phyloP scores from a whole-genome alignment of 108 stramenopile species.

The Phaeodactylum tricornutum region DNA sequence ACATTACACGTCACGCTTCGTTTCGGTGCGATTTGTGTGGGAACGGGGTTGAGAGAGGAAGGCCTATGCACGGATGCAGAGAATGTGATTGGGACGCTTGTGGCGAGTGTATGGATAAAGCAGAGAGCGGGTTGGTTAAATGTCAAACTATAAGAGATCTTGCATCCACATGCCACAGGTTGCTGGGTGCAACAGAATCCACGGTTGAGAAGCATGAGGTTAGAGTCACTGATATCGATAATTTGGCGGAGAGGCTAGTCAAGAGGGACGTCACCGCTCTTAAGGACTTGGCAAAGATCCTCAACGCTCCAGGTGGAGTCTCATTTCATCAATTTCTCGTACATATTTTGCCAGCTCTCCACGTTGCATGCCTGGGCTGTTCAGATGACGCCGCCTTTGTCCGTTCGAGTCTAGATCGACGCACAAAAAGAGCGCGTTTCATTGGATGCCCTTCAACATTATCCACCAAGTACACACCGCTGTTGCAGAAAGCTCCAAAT shows the following conservation, averaged over 20 bases:
- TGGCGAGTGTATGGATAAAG: constrained; percentile 32
- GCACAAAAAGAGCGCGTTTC: too few species aligned
- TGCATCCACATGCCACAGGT: constrained; percentile 9
- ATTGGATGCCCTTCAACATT: too few species aligned
- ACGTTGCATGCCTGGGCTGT: constrained; percentile 13
- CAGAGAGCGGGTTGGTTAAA: constrained; percentile 33
- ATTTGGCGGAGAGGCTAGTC: constrained; percentile 1
- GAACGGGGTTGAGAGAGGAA: constrained; percentile 32
- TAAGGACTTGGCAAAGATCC: constrained; percentile 13
- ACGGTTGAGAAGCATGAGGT: constrained; percentile 5
- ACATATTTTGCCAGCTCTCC: constrained; percentile 31
- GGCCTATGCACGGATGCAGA: constrained; percentile 41
- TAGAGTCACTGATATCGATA: constrained; percentile 1
- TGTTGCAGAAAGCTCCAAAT: too few species aligned
- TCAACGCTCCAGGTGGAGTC: constrained; percentile 10
- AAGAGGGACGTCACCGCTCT: constrained; percentile 17
- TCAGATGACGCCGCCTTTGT: not conserved
- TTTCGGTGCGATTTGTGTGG: constrained; percentile 49
- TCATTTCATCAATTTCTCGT: constrained; percentile 33
- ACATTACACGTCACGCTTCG: constrained; percentile 38
- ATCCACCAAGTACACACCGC: too few species aligned
- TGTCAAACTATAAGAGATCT: constrained; percentile 21
- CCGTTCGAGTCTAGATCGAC: too few species aligned
- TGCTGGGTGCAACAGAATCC: constrained; percentile 1
- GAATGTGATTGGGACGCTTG: constrained; percentile 48